Conservation (phyloP, 192 early-diverging fungal genomes). For the Phlyctochytrium bullatum region DNA sequence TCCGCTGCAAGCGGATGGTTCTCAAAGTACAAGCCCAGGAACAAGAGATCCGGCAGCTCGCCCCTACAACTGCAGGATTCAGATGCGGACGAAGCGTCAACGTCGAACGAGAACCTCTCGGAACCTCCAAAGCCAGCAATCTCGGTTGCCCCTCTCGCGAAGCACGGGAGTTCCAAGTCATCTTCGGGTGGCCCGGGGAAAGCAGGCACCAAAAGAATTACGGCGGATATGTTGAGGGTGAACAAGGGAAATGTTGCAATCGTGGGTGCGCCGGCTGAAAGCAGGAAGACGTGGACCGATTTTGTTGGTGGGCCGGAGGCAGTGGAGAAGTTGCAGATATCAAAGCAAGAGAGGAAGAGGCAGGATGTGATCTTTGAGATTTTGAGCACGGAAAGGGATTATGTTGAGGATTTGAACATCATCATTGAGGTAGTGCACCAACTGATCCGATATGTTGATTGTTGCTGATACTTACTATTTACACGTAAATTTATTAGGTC, state of each 20-base stretch:
- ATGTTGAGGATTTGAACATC: conserved; percentile 80
- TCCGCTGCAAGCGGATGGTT: background rate
- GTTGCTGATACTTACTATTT: background rate
- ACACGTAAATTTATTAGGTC: conserved; percentile 33
- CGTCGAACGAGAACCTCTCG: no score
- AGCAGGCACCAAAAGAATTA: background rate
- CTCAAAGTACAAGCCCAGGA: background rate
- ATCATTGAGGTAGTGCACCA: conserved; percentile 73
- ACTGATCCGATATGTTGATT: background rate
- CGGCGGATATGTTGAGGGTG: background rate
- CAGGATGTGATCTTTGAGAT: conserved; percentile 97
- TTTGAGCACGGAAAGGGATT: conserved; percentile 87
- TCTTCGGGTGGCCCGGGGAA: background rate
- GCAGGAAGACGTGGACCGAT: conserved; percentile 41
- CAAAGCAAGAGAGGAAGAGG: conserved; percentile 71
- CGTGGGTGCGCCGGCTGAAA: conserved; percentile 22
- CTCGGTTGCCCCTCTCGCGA: background rate
- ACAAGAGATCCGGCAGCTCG: background rate
- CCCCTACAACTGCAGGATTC: background rate
- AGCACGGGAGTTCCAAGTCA: background rate
- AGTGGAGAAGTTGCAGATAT: conserved; percentile 54
- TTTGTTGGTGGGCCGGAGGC: conserved; percentile 47
- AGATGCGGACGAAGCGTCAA: background rate
- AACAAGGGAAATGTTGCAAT: conserved; percentile 23
- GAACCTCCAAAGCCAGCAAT: background rate